Evolutionary conservation across 2,329 filamentous ascomycete genomes (phyloP).

Genomic region (Venturia oleaginea): DNA sequence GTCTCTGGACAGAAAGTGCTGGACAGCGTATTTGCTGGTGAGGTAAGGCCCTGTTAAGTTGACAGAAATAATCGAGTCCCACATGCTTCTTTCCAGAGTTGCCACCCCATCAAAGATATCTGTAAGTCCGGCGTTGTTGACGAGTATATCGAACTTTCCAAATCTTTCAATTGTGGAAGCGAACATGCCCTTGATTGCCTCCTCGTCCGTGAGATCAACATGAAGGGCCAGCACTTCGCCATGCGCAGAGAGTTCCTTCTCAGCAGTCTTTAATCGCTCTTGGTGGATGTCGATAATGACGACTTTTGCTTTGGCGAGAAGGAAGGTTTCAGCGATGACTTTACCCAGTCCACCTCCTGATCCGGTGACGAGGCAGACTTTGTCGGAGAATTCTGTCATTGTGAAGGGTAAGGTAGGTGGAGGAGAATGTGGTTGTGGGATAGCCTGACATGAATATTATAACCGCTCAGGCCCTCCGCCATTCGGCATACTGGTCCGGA

Average conservation of each 20-base stretch:
- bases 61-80: conserved; percentile 46
- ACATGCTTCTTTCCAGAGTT: conserved; percentile 35
- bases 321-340: not conserved
- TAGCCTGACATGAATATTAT: no score
- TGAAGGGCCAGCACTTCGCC: not conserved
- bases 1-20: conserved; percentile 37
- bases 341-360: not conserved
- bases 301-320: not conserved
- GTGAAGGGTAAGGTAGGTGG: not conserved
- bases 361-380: not conserved
- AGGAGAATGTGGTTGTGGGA: not conserved
- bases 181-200: not conserved
- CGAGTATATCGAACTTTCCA: conserved; percentile 45
- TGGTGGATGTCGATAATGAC: not conserved
- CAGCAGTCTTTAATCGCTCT: not conserved
- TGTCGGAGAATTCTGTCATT: not conserved
- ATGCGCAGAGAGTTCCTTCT: not conserved
- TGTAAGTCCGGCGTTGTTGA: conserved; percentile 52
- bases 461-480: no score
- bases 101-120: conserved; percentile 48
- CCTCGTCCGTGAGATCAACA: conserved; percentile 1
- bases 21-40: conserved; percentile 43
- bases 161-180: conserved; percentile 24
- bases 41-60: conserved; percentile 50
- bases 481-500: no score